These are phyloP conservation scores for Solanum chacoense DNA, from an alignment of 305 asterid species.

Conservation along the genomic window DNA sequence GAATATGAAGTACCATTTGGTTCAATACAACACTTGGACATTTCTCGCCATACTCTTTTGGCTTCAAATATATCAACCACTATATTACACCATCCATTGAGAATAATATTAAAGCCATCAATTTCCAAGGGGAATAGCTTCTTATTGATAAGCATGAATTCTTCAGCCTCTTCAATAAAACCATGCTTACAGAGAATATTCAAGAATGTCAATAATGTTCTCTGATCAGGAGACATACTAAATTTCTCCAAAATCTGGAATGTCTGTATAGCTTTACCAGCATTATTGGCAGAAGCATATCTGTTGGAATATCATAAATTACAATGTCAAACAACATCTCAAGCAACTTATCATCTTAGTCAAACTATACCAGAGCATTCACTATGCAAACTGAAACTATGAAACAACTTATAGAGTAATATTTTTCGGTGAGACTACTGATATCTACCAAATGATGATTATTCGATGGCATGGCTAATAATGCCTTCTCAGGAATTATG, in stretches of 20 bases:
- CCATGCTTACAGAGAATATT: conserved; percentile 71
- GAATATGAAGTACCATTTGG: conserved; percentile 62
- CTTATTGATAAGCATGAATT: conserved; percentile 62
- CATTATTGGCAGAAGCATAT: conserved; percentile 58
- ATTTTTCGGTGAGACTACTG: neutral
- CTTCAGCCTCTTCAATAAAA: conserved; percentile 88
- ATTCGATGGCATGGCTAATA: neutral
- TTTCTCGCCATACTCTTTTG: conserved; percentile 90
- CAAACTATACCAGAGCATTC: neutral
- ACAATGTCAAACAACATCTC: neutral
- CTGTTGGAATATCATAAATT: conserved; percentile 16
- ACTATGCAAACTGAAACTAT: neutral
- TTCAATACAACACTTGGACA: conserved; percentile 70
- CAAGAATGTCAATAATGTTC: conserved; percentile 45
- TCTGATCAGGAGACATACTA: conserved; percentile 59
- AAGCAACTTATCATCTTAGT: neutral
- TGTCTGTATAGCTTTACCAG: conserved; percentile 60
- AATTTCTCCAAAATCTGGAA: conserved; percentile 77
- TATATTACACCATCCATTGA: conserved; percentile 79
- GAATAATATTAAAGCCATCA: conserved; percentile 71
- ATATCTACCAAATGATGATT: neutral
- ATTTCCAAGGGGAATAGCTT: conserved; percentile 76
- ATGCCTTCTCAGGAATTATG: neutral
- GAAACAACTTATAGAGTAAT: neutral
- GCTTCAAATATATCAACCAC: conserved; percentile 60